Percentiles rank a stretch among this genome's conserved stretches.
These are phyloP conservation scores for Aspergillus bertholletiae DNA, from an alignment of 495 filamentous ascomycete genomes.

Conservation along the genomic window DNA sequence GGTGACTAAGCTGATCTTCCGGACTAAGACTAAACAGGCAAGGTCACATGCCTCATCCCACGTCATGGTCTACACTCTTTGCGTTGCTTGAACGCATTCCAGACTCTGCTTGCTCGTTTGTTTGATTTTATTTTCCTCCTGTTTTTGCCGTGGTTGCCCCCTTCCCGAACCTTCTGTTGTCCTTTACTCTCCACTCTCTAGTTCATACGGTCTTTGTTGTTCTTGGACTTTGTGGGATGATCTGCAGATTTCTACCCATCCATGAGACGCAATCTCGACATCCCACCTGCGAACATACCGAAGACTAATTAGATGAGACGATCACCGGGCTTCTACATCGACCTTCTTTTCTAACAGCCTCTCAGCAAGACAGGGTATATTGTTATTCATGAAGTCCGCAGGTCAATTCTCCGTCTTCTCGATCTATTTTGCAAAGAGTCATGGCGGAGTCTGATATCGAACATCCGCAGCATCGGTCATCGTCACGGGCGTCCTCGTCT, in stretches of 20 bases:
- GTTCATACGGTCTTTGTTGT: neutral
- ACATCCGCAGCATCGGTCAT: slow-evolving; percentile 35
- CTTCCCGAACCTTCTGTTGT: neutral
- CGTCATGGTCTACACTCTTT: slow-evolving; percentile 5
- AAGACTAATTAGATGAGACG: neutral
- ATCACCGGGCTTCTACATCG: neutral
- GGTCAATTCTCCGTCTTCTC: slow-evolving; percentile 19
- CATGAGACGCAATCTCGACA: neutral
- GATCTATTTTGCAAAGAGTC: slow-evolving; percentile 33
- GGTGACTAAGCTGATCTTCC: neutral
- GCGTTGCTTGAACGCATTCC: slow-evolving; percentile 7
- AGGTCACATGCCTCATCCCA: slow-evolving; percentile 9
- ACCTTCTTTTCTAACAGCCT: neutral
- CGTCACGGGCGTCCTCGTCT: slow-evolving; percentile 42
- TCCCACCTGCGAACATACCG: neutral
- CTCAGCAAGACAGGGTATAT: neutral
- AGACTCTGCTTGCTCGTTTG: neutral
- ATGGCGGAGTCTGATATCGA: slow-evolving; percentile 42
- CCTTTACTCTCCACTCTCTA: neutral
- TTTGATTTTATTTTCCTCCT: neutral
- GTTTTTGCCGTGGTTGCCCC: neutral
- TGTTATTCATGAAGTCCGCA: slow-evolving; percentile 43
- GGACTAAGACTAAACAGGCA: neutral
- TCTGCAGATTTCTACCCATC: neutral
- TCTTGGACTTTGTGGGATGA: neutral